Evolutionary conservation across 2,329 filamentous ascomycete species (phyloP).

Genomic region (Diaporthe caulivora): DNA sequence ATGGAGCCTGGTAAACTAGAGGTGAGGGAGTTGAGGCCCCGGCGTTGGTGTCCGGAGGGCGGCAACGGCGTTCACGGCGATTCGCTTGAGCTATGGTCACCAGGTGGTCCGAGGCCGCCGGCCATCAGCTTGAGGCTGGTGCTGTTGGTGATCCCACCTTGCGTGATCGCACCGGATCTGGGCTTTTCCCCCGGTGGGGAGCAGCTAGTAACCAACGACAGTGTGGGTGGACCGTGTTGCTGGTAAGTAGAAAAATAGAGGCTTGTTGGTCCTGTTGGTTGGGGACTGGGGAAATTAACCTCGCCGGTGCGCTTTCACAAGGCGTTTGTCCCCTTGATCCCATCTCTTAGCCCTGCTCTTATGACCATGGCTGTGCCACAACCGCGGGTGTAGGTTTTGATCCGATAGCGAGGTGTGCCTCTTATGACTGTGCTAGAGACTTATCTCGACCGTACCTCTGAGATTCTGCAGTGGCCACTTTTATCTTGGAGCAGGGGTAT

Average conservation of each 20-base stretch:
- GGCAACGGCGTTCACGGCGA: conserved; percentile 4
- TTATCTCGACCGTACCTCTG: not conserved
- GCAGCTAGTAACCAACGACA: conserved; percentile 23
- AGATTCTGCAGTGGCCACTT: not conserved
- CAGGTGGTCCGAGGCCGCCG: conserved; percentile 2
- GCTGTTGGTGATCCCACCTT: conserved; percentile 29
- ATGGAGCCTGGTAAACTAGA: not conserved
- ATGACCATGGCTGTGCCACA: not conserved
- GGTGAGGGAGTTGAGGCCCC: not conserved
- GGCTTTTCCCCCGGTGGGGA: not conserved
- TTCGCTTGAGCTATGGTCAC: not conserved
- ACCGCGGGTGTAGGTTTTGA: not conserved
- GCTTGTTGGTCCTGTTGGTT: conserved; percentile 12
- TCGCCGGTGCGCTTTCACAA: not conserved
- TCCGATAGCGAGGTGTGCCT: not conserved
- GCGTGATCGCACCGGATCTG: conserved; percentile 15
- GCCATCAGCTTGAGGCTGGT: not conserved
- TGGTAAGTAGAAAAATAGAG: not conserved
- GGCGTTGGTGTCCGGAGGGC: not conserved
- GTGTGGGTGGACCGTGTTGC: not conserved
- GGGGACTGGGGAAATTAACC: not conserved
- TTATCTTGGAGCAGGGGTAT: not conserved
- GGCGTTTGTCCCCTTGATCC: not conserved
- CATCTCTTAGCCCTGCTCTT: not conserved
- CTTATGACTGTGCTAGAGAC: not conserved